Evolutionary conservation across 1,284 basidiomycete genomes (phyloP).

Genomic region (Tilletia caries): DNA sequence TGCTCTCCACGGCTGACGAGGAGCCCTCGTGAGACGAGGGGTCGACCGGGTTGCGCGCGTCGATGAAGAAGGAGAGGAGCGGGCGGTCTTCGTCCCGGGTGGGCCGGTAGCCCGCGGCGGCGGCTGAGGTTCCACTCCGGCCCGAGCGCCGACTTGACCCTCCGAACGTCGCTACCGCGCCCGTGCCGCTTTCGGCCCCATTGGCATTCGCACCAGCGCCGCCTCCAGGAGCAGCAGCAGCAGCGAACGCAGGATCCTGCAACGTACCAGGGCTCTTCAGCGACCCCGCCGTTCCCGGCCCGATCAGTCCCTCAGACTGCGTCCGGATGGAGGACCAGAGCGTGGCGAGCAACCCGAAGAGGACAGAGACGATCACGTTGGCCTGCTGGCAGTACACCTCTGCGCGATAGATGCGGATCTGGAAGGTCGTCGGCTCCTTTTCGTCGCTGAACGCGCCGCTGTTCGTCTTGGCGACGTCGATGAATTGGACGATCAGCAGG

Average conservation of each 20-base stretch:
- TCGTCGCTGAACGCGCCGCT: not conserved
- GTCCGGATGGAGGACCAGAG: slow-evolving; percentile 13
- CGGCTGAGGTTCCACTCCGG: not conserved
- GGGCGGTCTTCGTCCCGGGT: not conserved
- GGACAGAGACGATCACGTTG: slow-evolving; percentile 9
- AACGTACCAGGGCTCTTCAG: too few species aligned
- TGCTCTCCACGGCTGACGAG: not conserved
- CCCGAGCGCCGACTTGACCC: not conserved
- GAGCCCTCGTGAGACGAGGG: too few species aligned
- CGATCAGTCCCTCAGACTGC: not conserved
- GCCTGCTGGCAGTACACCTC: slow-evolving; percentile 3
- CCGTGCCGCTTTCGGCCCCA: not conserved
- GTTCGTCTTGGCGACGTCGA: slow-evolving; percentile 4
- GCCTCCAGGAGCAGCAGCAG: too few species aligned
- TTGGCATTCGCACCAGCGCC: not conserved
- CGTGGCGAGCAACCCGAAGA: not conserved
- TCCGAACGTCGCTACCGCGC: not conserved
- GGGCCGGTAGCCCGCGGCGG: not conserved
- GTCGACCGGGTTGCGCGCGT: slow-evolving; percentile 2
- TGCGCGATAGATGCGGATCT: not conserved
- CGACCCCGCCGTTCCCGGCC: not conserved
- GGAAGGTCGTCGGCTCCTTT: not conserved
- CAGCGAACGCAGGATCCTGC: too few species aligned
- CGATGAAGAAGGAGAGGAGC: not conserved
- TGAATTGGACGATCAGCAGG: not conserved